A percentile compares a stretch with the other conserved stretches of the same genome.
Evolutionary conservation across 352 stramenopile genomes (phyloP).

Genomic region (Globisporangium okanoganense): DNA sequence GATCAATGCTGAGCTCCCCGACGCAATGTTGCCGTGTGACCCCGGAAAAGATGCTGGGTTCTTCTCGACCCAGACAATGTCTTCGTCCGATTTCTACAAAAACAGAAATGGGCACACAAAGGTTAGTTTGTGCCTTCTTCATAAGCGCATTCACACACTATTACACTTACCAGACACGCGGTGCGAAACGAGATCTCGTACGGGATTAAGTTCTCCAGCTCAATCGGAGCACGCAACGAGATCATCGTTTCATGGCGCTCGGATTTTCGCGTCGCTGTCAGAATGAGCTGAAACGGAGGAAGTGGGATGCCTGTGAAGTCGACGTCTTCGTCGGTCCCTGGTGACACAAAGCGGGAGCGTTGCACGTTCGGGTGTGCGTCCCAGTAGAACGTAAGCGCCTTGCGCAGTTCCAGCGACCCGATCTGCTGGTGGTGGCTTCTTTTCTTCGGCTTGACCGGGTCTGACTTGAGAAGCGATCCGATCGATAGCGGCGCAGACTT

Average conservation of each 20-base stretch:
- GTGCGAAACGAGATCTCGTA: conserved; percentile 73
- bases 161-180: conserved; percentile 52
- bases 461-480: conserved; percentile 43
- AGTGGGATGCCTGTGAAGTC: conserved; percentile 28
- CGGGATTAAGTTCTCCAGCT: conserved; percentile 72
- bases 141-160: conserved; percentile 14
- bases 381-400: conserved; percentile 78
- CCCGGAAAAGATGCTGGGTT: conserved; percentile 69
- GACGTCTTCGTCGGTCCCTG: background rate
- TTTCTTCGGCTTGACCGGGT: conserved; percentile 21
- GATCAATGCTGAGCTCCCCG: conserved; percentile 50
- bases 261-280: conserved; percentile 68
- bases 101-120: conserved; percentile 13
- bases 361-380: conserved; percentile 27
- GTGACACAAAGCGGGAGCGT: conserved; percentile 11
- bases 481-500: conserved; percentile 55
- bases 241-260: conserved; percentile 76
- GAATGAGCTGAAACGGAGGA: conserved; percentile 70
- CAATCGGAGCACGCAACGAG: conserved; percentile 59
- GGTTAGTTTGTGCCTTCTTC: background rate
- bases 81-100: conserved; percentile 58
- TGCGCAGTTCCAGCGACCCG: conserved; percentile 54
- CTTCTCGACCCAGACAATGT: conserved; percentile 57
- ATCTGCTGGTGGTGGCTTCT: conserved; percentile 37
- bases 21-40: conserved; percentile 45